Evolutionary conservation across 352 stramenopile species (phyloP), one percentile per base, ranked within the genome.

Genomic region (Globisporangium nodosum): DNA sequence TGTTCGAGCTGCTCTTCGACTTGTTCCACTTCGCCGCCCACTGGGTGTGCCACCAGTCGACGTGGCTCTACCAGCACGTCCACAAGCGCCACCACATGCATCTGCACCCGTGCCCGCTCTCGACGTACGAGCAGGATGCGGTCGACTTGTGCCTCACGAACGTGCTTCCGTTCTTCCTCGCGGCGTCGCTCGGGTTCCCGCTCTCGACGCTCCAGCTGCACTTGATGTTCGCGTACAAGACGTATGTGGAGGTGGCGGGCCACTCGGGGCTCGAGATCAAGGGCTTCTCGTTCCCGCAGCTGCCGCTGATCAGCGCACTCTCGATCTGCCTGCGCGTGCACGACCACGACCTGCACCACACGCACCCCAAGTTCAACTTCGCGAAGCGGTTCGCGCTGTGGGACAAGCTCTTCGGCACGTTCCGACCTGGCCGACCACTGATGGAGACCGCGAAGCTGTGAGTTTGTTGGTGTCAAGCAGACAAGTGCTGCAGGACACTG

Each of bases 291-390:
- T 95, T 96, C 59, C 85, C 85, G 27, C 85, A 95, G 53, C 82
- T 92, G 69, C 82, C 85, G 46, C 70, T 92, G 12, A 47, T 94
- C 13, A 74, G 86, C 50, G 61, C 61, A 1, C 12, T 76, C 1
- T 46, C 56, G 24, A 81, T 95, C 61, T 87, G 75, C 27, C 71
- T 94, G 21, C 76, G 78, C 1, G 82, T 90, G 6, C 72, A 83
- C 64, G 87, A 95, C 62, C 87, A 96, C 58, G 87, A 96, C 54
- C 56, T 93, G 42, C 87, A 96, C 58, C 87, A 95, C 63, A 89
- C 82, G 45, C 78, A 90, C 58, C 79, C 78, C 16, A 76, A 72
- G 42, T 90, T 71, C 71, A 96, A 96, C 69, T 96, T 92, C 54
- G 77, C 87, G 40, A 96, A 96, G 71, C 78, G 87, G 1, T 96